Base-by-base conservation (phyloP, 1,139 yeast species). In the Yamadazyma triangularis region DNA sequence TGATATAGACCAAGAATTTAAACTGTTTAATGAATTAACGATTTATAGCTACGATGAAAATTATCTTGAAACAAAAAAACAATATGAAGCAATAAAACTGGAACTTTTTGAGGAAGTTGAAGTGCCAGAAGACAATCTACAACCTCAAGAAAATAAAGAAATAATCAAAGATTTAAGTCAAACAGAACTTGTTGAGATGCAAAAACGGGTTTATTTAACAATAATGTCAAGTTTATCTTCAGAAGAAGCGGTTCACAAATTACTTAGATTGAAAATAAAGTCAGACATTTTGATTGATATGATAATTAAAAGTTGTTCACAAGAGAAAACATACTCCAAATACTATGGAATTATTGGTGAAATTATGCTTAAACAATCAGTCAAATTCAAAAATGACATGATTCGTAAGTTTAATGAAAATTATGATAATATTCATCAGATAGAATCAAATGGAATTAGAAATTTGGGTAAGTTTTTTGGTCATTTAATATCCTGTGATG, bases 151-250 rank as follows among this genome's bases (percentile, higher is more conserved):
- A 11, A 22, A 3, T 10, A 13, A 12, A 11, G 42, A 34, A 16
- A 31, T 32, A 9, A 43, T 50, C 5, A 36, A 68, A 24, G 96
- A 89, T 52, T 63, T 83, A 69, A 82, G 96, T 0, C 82, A 81
- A 33, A 58, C 78, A 1, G 79, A 77, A 24, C 55, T 79, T 23
- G 62, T 77, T 3, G 75, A 76, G 30, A 74, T 76, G 41, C 84
- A 87, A 41, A 84, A 87, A 47, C 73, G 74, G 1, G 83, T 89
- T 2, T 89, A 89, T 47, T 62, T 88, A 28, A 81, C 93, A 0
- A 64, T 91, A 19, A 88, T 86, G 84, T 86, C 96, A n/a, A 80
- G 96, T 34, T 75, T 89, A 78, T 81, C 95, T 1, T 79, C 91
- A 3, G 95, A 87, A 44, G 99, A 91, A 62, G 93, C 95, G 1